Evolutionary conservation across 257 asterid species (phyloP), one percentile per base, ranked within the genome.

Genomic region (Prunella vulgaris): DNA sequence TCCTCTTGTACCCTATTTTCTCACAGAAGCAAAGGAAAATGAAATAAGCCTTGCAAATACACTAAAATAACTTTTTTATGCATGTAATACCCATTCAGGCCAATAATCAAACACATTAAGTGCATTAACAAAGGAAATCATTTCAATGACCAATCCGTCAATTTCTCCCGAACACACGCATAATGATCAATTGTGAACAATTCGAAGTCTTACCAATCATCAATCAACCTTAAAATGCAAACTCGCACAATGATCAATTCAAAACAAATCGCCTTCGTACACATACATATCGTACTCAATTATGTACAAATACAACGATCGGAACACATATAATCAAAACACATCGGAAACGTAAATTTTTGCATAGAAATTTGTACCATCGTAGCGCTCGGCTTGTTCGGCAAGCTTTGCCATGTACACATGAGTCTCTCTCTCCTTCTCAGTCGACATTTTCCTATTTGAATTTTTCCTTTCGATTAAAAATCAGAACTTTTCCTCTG

Each of bases 351-450:
- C n/a, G 15, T 10, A 75, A 25, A 70, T 15, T 17, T 60, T 24
- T 10, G n/a, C 3, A 66, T 6, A 58, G 18, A 59, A 1, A 48
- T 14, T 0, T n/a, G 63, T 79, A 90, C 97, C 97, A 27, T 90
- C 97, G 17, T 90, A 90, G 37, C 96, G 96, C 78, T 90, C 96
- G 52, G 97, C 97, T 76, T 88, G 97, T 74, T 90, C 97, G 0
- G 97, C 77, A 4, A 90, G 90, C 87, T 88, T 90, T 38, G 97
- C 97, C 86, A 70, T 75, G 90, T 88, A 90, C 51, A 86, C 97
- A 59, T 86, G 94, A 69, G 82, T 82, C 65, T 87, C 95, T 72
- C 96, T 82, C 76, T 86, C 96, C 77, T 83, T 86, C 56, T 85
- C 96, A 51, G 78, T 82, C 76, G 90, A 80, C 95, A 90, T 88